Percentiles rank a stretch among this genome's conserved stretches.
Conservation (phyloP, 495 filamentous ascomycete genomes). For the Hypomontagnella monticulosa region DNA sequence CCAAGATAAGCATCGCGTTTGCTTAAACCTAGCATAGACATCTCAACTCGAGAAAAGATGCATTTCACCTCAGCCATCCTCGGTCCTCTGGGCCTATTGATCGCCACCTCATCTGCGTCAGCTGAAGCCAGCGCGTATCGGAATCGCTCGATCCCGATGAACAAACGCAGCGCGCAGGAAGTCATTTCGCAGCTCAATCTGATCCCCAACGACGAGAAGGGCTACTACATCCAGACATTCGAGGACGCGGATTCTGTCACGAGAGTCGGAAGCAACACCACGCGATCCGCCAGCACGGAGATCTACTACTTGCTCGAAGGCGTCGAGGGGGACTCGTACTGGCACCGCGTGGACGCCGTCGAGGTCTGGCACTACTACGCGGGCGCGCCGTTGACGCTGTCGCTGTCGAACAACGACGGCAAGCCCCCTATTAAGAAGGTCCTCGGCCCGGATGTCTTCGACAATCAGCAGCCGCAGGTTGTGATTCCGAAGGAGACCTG, state of each 20-base stretch:
- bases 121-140: not conserved
- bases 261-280: constrained; percentile 28
- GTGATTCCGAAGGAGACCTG: constrained; percentile 51
- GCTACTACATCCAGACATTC: constrained; percentile 60
- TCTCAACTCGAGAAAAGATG: constrained; percentile 9
- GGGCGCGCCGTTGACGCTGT: constrained; percentile 55
- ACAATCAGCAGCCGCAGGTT: constrained; percentile 54
- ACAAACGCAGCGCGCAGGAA: constrained; percentile 47
- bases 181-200: constrained; percentile 53
- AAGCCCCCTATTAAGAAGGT: constrained; percentile 57
- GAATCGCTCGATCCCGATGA: constrained; percentile 14
- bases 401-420: constrained; percentile 45
- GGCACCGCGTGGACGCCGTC: constrained; percentile 59
- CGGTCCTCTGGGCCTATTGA: constrained; percentile 11
- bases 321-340: constrained; percentile 48
- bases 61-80: not conserved
- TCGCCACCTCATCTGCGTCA: constrained; percentile 6
- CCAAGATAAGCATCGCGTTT: not conserved
- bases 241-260: constrained; percentile 43
- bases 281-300: constrained; percentile 57
- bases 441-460: constrained; percentile 58
- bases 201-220: constrained; percentile 55
- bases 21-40: not conserved
- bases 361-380: constrained; percentile 64
- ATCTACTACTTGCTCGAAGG: constrained; percentile 63